Conservation (phyloP, 2,329 filamentous ascomycete species). For the Colletotrichum orchidophilum region DNA sequence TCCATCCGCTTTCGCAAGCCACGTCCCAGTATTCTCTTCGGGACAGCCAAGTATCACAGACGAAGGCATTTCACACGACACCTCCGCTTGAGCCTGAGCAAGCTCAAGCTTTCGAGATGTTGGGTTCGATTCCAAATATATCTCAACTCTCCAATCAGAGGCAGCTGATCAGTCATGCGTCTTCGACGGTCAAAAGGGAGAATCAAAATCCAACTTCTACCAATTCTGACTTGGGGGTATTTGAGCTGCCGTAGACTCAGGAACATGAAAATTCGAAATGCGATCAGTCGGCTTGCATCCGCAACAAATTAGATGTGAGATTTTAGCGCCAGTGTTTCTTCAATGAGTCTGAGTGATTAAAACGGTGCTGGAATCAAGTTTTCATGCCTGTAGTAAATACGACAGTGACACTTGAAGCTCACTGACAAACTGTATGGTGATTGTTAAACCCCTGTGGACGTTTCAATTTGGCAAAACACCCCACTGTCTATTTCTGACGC, state of each 20-base stretch:
- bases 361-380: too few species aligned
- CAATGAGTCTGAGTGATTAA: too few species aligned
- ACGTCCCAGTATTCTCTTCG: not conserved
- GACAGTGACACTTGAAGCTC: too few species aligned
- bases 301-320: too few species aligned
- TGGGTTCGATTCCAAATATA: not conserved
- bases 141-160: not conserved
- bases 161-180: not conserved
- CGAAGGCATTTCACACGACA: not conserved
- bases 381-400: too few species aligned
- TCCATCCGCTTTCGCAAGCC: not conserved
- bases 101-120: not conserved
- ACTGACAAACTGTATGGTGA: too few species aligned
- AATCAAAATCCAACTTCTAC: not conserved
- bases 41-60: not conserved
- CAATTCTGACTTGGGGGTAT: not conserved
- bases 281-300: too few species aligned
- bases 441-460: too few species aligned
- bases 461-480: too few species aligned
- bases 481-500: not conserved
- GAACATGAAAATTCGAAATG: too few species aligned
- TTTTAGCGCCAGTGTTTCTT: too few species aligned
- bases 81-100: not conserved
- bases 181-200: not conserved
- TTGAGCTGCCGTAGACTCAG: not conserved